These are phyloP conservation scores for Diaporthe australafricana DNA, from an alignment of 2,329 filamentous ascomycete genomes.

Conservation along the genomic window DNA sequence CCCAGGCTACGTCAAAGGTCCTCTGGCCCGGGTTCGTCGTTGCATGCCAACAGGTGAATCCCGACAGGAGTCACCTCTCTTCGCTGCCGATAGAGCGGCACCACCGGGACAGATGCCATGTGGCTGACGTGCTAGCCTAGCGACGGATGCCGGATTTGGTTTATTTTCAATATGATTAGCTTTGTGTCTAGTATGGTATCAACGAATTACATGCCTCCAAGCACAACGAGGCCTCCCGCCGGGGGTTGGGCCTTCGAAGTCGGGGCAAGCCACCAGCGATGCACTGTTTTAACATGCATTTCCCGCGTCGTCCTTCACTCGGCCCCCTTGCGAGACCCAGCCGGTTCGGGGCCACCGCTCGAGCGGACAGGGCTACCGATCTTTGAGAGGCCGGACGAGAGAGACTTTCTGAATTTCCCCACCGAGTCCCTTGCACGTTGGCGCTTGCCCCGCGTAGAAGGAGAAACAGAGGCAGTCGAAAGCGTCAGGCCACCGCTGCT, in stretches of 20 bases:
- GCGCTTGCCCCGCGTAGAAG: conserved; percentile 27
- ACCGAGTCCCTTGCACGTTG: conserved; percentile 27
- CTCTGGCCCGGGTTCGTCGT: too few species aligned
- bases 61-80: too few species aligned
- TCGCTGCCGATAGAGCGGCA: too few species aligned
- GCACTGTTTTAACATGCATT: neutral
- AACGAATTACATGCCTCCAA: neutral
- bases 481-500: conserved; percentile 4
- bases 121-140: too few species aligned
- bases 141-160: too few species aligned
- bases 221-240: neutral
- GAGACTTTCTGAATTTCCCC: conserved; percentile 22
- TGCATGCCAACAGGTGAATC: too few species aligned
- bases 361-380: conserved; percentile 22
- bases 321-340: neutral
- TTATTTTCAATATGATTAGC: neutral
- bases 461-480: conserved; percentile 13
- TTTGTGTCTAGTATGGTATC: conserved; percentile 1
- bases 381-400: conserved; percentile 29
- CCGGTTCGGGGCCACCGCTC: neutral
- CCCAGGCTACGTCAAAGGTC: too few species aligned
- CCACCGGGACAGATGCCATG: too few species aligned
- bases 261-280: neutral
- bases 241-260: neutral
- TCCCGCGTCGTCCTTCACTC: neutral